Conservation (phyloP, 2,329 filamentous ascomycete genomes). For the Dryadomyces quercivorus region DNA sequence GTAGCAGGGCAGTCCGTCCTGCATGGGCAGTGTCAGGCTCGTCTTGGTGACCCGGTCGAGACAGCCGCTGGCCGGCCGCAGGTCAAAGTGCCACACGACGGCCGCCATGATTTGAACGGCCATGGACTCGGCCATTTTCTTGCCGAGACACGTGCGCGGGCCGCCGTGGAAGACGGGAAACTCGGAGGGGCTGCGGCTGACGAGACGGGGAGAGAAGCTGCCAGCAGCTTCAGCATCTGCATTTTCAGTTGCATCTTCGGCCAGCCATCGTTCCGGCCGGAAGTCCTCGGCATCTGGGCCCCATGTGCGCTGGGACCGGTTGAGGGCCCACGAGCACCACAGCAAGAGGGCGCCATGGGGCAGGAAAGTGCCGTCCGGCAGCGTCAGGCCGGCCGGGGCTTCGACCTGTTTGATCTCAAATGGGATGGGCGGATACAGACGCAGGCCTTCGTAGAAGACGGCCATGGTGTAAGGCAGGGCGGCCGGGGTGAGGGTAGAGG, state of each 20-base stretch:
- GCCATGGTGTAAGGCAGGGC: constrained; percentile 45
- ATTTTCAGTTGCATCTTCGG: too few species aligned
- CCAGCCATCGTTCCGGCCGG: constrained; percentile 44
- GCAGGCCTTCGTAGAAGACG: constrained; percentile 48
- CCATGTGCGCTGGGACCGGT: constrained; percentile 43
- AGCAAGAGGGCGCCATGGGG: constrained; percentile 41
- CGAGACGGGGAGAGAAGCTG: constrained; percentile 17
- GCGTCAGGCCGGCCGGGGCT: constrained; percentile 26
- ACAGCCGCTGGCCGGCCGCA: constrained; percentile 22
- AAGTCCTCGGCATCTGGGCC: constrained; percentile 43
- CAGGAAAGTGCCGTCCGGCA: constrained; percentile 50
- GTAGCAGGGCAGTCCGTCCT: constrained; percentile 41
- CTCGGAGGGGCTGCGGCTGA: constrained; percentile 37
- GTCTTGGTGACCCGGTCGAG: constrained; percentile 42
- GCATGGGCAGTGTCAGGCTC: constrained; percentile 52
- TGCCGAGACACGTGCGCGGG: constrained; percentile 46
- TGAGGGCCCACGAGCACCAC: constrained; percentile 55
- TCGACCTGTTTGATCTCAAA: constrained; percentile 53
- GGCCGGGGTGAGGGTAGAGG: constrained; percentile 26
- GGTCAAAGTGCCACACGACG: constrained; percentile 37
- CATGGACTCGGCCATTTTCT: constrained; percentile 51
- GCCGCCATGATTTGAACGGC: constrained; percentile 42
- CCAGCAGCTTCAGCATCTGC: not conserved
- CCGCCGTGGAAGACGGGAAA: constrained; percentile 56
- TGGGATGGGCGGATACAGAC: constrained; percentile 51